These are phyloP conservation scores for Scheffersomyces spartinae DNA, from an alignment of 805 yeast genomes.

Conservation along the genomic window DNA sequence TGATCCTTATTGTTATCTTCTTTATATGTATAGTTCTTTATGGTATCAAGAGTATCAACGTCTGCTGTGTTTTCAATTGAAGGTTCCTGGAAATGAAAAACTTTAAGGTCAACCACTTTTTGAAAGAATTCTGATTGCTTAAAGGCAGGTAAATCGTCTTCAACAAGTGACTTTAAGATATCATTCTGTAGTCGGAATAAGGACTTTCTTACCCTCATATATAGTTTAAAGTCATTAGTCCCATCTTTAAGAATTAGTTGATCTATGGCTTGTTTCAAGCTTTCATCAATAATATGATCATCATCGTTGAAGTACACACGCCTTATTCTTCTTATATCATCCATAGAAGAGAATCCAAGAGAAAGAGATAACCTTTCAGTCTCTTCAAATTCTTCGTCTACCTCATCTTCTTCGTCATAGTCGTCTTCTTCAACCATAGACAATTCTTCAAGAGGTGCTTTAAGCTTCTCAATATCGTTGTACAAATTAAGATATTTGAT, in stretches of 20 bases:
- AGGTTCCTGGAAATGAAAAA: background rate
- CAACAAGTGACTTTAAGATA: slow-evolving; percentile 38
- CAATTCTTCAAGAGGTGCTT: slow-evolving; percentile 58
- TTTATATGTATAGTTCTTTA: slow-evolving; percentile 1
- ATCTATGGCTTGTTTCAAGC: no score
- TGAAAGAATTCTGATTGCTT: slow-evolving; percentile 44
- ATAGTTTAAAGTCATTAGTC: slow-evolving; percentile 11
- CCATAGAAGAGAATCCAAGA: slow-evolving; percentile 33
- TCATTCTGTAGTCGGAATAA: slow-evolving; percentile 49
- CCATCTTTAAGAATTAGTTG: no score
- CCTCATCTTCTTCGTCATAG: slow-evolving; percentile 6
- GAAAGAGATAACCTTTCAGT: slow-evolving; percentile 16
- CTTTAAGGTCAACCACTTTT: slow-evolving; percentile 38
- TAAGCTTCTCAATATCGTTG: slow-evolving; percentile 53
- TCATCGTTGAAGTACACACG: slow-evolving; percentile 28
- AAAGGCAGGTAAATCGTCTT: slow-evolving; percentile 46
- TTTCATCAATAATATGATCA: no score
- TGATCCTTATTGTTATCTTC: slow-evolving; percentile 11
- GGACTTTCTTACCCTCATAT: slow-evolving; percentile 44
- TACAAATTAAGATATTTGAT: slow-evolving; percentile 46
- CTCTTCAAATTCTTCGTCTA: slow-evolving; percentile 1
- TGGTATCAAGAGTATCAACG: background rate
- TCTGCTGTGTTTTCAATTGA: background rate
- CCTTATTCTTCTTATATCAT: slow-evolving; percentile 43
- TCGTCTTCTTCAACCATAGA: slow-evolving; percentile 14